Percentiles rank a stretch among this genome's conserved stretches.
Conservation (phyloP, 257 asterid species). For the Eustoma russellianum region DNA sequence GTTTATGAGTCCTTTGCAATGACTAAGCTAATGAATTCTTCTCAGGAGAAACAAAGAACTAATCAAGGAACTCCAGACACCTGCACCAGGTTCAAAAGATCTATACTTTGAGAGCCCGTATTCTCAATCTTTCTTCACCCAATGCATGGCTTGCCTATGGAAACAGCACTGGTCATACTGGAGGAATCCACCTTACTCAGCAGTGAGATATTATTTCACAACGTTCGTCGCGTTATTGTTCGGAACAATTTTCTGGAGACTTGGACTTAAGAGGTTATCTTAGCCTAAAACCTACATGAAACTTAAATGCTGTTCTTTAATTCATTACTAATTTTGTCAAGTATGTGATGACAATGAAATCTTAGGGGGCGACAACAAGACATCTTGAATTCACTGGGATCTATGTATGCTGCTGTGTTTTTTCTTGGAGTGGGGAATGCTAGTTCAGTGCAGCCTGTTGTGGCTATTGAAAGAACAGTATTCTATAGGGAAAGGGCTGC, state of each 20-base stretch:
- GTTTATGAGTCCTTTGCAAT: too few species aligned
- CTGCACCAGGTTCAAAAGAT: slow-evolving; percentile 46
- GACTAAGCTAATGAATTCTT: too few species aligned
- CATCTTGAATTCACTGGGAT: slow-evolving; percentile 70
- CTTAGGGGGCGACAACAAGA: slow-evolving; percentile 51
- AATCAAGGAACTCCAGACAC: slow-evolving; percentile 53
- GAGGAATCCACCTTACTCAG: slow-evolving; percentile 76
- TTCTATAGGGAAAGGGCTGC: slow-evolving; percentile 88
- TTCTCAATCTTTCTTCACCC: slow-evolving; percentile 51
- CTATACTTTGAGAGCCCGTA: slow-evolving; percentile 60
- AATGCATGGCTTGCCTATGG: slow-evolving; percentile 83
- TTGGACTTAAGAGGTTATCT: slow-evolving; percentile 79
- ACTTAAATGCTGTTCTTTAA: not conserved
- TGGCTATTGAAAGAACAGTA: slow-evolving; percentile 76
- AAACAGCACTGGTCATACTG: too few species aligned
- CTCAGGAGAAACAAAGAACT: slow-evolving; percentile 58
- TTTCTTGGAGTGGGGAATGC: slow-evolving; percentile 68
- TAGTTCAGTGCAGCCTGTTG: slow-evolving; percentile 74
- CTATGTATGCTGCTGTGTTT: slow-evolving; percentile 67
- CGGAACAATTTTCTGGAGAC: slow-evolving; percentile 86
- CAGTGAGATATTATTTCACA: slow-evolving; percentile 81
- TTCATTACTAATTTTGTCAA: not conserved
- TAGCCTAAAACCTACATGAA: not conserved
- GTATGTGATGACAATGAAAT: not conserved
- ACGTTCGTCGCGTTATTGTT: slow-evolving; percentile 65